Conservation (phyloP, 2,329 filamentous ascomycete genomes). For the Calonectria montana region DNA sequence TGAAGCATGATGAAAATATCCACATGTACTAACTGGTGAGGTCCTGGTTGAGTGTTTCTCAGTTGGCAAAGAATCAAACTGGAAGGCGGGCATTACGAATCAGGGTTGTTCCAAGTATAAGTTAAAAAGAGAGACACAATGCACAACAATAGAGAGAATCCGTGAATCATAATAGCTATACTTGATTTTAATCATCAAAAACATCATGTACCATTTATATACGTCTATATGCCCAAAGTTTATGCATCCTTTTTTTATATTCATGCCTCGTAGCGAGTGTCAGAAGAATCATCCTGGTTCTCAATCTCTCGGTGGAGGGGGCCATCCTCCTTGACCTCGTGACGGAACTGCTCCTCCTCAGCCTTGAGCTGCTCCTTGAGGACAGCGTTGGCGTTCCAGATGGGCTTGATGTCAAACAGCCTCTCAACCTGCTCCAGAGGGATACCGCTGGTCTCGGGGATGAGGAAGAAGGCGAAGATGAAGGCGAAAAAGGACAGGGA, state of each 20-base stretch:
- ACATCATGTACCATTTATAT: not conserved
- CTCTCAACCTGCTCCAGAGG: constrained; percentile 63
- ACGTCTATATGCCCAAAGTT: not conserved
- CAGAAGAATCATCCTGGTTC: constrained; percentile 14
- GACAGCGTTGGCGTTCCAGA: constrained; percentile 37
- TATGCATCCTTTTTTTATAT: not conserved
- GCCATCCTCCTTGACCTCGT: constrained; percentile 32
- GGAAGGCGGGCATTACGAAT: not conserved
- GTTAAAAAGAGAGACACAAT: not conserved
- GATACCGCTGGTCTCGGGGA: constrained; percentile 65
- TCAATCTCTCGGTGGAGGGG: constrained; percentile 18
- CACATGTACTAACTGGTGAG: not conserved
- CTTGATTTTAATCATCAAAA: not conserved
- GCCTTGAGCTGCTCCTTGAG: constrained; percentile 32
- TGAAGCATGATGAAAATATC: not conserved
- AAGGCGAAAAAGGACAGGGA: constrained; percentile 59
- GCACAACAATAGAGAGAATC: not conserved
- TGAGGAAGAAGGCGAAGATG: constrained; percentile 62
- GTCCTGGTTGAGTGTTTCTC: not conserved
- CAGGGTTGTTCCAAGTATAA: not conserved
- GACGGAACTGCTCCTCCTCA: constrained; percentile 36
- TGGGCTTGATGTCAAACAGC: constrained; percentile 54
- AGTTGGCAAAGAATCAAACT: not conserved
- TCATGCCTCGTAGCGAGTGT: not conserved
- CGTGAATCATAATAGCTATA: not conserved